Conservation (phyloP, 257 asterid genomes). For the Osmanthus fragrans region DNA sequence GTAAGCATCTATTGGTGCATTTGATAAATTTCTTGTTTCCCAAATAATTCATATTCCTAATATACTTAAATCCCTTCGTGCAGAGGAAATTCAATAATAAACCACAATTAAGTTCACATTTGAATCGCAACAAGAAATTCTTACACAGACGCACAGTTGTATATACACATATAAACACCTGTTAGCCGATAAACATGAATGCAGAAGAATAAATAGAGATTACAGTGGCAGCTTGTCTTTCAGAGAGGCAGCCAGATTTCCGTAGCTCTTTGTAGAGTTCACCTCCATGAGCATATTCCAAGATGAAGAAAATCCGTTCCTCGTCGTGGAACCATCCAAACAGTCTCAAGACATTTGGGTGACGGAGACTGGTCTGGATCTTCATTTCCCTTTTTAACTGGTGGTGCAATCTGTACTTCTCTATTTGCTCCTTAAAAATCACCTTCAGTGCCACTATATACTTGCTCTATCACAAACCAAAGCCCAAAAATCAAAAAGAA, state of each 20-base stretch:
- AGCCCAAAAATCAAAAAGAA: not conserved
- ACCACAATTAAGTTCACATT: not conserved
- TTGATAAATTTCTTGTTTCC: too few relatives aligned
- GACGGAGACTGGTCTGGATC: slow-evolving; percentile 74
- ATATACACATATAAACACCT: not conserved
- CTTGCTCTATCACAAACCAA: slow-evolving; percentile 43
- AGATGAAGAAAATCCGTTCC: slow-evolving; percentile 69
- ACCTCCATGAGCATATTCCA: slow-evolving; percentile 90
- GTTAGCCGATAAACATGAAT: not conserved
- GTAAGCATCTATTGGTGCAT: too few relatives aligned
- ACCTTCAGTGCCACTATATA: slow-evolving; percentile 86
- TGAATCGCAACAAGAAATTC: not conserved
- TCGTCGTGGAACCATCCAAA: slow-evolving; percentile 93
- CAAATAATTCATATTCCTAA: too few relatives aligned
- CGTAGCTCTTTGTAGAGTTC: slow-evolving; percentile 82
- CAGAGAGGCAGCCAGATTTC: slow-evolving; percentile 57
- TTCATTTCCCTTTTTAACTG: slow-evolving; percentile 92
- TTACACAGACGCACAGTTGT: not conserved
- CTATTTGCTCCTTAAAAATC: slow-evolving; percentile 81
- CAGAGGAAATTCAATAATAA: too few relatives aligned
- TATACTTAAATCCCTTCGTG: too few relatives aligned
- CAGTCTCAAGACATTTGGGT: slow-evolving; percentile 76
- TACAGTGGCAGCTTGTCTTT: slow-evolving; percentile 83
- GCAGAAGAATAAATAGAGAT: not conserved
- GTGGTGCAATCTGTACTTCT: slow-evolving; percentile 69